phyloP scores from a whole-genome alignment of 148 eudicot genomes.

The Beta vulgaris region DNA sequence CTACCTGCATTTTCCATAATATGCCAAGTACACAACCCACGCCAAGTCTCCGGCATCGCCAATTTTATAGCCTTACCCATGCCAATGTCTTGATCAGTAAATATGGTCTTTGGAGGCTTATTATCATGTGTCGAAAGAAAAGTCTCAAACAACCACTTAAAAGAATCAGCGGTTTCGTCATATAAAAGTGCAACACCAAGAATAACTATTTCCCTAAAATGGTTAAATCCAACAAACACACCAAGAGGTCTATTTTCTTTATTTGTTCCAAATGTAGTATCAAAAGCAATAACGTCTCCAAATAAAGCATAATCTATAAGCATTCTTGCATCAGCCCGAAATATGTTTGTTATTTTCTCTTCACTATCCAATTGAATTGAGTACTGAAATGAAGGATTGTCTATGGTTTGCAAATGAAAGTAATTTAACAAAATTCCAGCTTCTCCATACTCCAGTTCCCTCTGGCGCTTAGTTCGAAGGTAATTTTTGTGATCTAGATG shows the following conservation, averaged over 20 bases:
- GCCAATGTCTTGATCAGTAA: too few species aligned
- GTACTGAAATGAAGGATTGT: too few species aligned
- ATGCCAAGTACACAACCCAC: too few species aligned
- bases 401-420: too few species aligned
- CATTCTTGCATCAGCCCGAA: constrained; percentile 11
- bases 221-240: constrained; percentile 4
- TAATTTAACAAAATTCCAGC: background rate
- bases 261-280: constrained; percentile 1
- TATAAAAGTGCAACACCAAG: background rate
- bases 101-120: too few species aligned
- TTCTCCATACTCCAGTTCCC: background rate
- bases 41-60: too few species aligned
- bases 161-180: constrained; percentile 5
- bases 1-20: too few species aligned
- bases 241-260: constrained; percentile 3
- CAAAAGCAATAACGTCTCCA: background rate
- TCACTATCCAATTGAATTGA: background rate
- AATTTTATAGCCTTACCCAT: too few species aligned
- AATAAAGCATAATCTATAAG: background rate
- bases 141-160: too few species aligned
- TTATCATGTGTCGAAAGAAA: too few species aligned
- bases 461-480: background rate
- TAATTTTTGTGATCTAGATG: constrained; percentile 1
- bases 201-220: background rate
- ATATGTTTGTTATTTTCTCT: constrained; percentile 8